Percentiles rank a stretch among this genome's conserved stretches.
Evolutionary conservation across 108 stramenopile species (phyloP).

Genomic region (Cyclotella baltica): DNA sequence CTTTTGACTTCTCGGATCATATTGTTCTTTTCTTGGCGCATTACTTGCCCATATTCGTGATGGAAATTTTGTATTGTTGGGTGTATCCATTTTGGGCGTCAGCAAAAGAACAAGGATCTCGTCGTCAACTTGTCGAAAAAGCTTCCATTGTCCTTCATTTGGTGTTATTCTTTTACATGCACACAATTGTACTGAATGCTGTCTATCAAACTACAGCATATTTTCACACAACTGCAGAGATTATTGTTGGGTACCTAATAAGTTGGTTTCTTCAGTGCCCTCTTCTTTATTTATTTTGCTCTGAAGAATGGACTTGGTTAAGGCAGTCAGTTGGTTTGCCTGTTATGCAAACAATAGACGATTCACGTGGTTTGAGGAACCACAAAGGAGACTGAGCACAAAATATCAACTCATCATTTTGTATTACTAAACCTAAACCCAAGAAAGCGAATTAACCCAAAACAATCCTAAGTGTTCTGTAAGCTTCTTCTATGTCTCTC

Average conservation of each 20-base stretch:
- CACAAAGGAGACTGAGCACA: too few relatives aligned
- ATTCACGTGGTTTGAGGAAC: too few relatives aligned
- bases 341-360: neutral
- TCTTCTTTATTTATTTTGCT: conserved; percentile 53
- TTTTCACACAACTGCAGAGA: conserved; percentile 76
- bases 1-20: conserved; percentile 90
- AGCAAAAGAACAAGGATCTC: conserved; percentile 8
- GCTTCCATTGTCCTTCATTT: conserved; percentile 41
- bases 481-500: conserved; percentile 60
- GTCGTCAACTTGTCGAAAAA: neutral
- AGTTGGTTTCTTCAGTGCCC: conserved; percentile 77
- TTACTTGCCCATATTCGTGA: conserved; percentile 68
- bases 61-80: conserved; percentile 66
- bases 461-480: conserved; percentile 45
- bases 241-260: conserved; percentile 71
- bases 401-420: too few relatives aligned
- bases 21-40: conserved; percentile 85
- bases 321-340: conserved; percentile 37
- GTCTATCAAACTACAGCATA: conserved; percentile 75
- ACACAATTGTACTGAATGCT: conserved; percentile 68
- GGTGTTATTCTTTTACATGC: conserved; percentile 64
- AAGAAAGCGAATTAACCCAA: conserved; percentile 4
- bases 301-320: conserved; percentile 23
- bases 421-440: neutral
- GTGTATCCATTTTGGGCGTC: conserved; percentile 59